Evolutionary conservation across 148 eudicot species (phyloP), one percentile per base, ranked within the genome.

Genomic region (Rheum nobile): DNA sequence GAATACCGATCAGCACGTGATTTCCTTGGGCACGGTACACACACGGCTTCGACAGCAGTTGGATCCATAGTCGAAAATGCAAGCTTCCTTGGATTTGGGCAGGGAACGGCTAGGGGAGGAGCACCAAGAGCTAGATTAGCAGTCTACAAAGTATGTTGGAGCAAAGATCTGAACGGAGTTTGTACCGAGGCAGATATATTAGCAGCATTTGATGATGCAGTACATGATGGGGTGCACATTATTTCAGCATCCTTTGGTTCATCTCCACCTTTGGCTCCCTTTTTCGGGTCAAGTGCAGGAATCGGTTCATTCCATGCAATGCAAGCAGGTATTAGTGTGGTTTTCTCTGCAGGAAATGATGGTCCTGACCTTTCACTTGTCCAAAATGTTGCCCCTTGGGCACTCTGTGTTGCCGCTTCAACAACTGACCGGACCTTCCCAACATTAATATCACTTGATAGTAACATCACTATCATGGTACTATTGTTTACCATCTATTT

Each of bases 201-300:
- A n/a, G 72, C 72, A 41, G 72, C 72, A 69, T 69, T 69, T 69
- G 72, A 69, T 69, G 72, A 69, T 69, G 72, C 72, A 6, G 28
- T 69, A 24, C 44, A 37, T 19, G 72, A 69, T 69, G 72, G 72
- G 46, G 47, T 69, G 13, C 26, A 69, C 46, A 38, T 69, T 69
- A 37, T 69, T 8, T 69, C 72, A n/a, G 44, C 47, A 37, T 69
- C 72, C 37, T 22, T 69, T 19, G 72, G 72, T 35, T 69, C 72
- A 35, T 37, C 72, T 21, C 47, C 72, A 6, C 67, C 67, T 61
- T 61, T 61, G 35, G 67, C 67, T 61, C 67, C 67, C 19, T 61
- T 61, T 61, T 61, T 61, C 10, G 67, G 19, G 8, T 61, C 67
- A 61, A 61, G 67, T 29, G 67, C 37, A 61, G 72, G 44, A 21